phyloP scores from a whole-genome alignment of 352 stramenopile genomes.

The Pythium folliculosum region DNA sequence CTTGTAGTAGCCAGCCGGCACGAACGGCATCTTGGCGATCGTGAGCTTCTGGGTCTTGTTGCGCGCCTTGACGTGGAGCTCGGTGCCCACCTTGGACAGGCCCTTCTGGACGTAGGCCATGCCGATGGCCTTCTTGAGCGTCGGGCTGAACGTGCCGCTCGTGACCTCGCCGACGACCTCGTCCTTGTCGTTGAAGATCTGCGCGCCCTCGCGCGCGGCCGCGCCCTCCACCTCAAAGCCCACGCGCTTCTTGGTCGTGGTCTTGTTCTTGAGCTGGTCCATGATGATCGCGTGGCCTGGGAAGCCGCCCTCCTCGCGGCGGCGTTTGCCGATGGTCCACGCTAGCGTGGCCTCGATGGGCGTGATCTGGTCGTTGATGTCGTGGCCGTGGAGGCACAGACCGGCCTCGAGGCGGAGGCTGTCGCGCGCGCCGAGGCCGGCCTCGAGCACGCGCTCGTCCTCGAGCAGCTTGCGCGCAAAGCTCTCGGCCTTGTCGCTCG shows the following conservation, averaged over 20 bases:
- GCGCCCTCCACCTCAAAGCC: constrained; percentile 96
- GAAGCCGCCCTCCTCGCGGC: constrained; percentile 91
- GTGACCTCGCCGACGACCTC: constrained; percentile 93
- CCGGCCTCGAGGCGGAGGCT: constrained; percentile 97
- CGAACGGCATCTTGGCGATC: constrained; percentile 99
- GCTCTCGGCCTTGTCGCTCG: constrained; percentile 47
- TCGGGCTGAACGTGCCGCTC: constrained; percentile 96
- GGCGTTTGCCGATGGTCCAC: constrained; percentile 92
- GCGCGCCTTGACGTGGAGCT: constrained; percentile 94
- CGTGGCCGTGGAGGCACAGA: constrained; percentile 98
- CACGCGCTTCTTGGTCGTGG: constrained; percentile 92
- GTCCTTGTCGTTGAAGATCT: constrained; percentile 90
- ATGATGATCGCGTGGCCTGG: constrained; percentile 95
- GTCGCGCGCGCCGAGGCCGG: constrained; percentile 95
- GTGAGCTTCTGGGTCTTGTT: constrained; percentile 93
- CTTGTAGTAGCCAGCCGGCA: constrained; percentile 96
- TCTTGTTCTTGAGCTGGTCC: constrained; percentile 94
- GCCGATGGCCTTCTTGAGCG: constrained; percentile 95
- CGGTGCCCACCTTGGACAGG: constrained; percentile 91
- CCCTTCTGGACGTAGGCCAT: constrained; percentile 98
- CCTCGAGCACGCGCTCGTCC: constrained; percentile 86
- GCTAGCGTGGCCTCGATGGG: constrained; percentile 94
- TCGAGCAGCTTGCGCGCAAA: constrained; percentile 60
- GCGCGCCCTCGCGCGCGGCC: constrained; percentile 90
- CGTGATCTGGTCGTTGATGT: constrained; percentile 95